Evolutionary conservation across 768 basidiomycete genomes (phyloP).

Genomic region (Xanthoconium purpureum): DNA sequence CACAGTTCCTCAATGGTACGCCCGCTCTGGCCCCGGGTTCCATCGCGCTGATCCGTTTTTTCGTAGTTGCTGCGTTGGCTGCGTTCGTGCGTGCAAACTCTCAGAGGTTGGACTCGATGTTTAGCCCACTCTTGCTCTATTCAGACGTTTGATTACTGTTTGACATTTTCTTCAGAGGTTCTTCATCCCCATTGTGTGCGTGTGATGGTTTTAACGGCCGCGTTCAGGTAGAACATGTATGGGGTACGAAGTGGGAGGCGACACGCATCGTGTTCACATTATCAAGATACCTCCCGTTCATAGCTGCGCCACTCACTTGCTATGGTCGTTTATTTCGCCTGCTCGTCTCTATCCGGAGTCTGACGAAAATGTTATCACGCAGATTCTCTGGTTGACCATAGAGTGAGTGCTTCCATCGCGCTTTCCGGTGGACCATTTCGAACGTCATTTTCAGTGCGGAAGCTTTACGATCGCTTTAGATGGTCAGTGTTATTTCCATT

Average conservation of each 20-base stretch:
- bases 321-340: conserved; percentile 16
- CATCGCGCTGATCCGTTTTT: background rate
- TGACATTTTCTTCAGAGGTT: conserved; percentile 25
- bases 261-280: conserved; percentile 25
- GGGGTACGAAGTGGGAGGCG: conserved; percentile 24
- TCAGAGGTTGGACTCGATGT: background rate
- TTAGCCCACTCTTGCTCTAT: background rate
- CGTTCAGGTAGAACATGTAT: conserved; percentile 21
- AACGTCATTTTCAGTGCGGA: conserved; percentile 16
- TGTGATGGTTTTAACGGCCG: background rate
- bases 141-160: conserved; percentile 22
- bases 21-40: background rate
- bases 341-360: background rate
- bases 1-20: conserved; percentile 21
- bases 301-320: conserved; percentile 15
- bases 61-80: conserved; percentile 19
- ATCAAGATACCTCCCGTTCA: conserved; percentile 27
- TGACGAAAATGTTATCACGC: background rate
- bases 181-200: background rate
- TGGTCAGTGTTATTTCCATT: conserved; percentile 1
- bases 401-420: conserved; percentile 1
- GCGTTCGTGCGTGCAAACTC: conserved; percentile 10
- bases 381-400: conserved; percentile 8
- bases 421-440: background rate
- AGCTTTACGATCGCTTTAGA: conserved; percentile 16